Base-by-base conservation (phyloP, 495 filamentous ascomycete species). In the Annulohypoxylon bovei region DNA sequence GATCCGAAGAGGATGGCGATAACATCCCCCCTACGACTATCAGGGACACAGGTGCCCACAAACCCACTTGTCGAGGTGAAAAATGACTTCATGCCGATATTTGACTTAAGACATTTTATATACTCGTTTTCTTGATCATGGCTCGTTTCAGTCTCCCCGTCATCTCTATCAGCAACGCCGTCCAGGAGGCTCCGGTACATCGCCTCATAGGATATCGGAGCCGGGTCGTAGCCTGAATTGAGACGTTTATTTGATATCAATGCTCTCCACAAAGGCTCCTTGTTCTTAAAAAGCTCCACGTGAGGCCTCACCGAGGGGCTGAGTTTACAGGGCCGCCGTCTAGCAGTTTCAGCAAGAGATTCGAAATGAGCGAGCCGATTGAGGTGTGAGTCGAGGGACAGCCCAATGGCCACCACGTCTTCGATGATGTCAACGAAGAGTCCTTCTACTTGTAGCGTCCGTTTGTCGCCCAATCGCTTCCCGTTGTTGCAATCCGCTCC, bases 51-150 rank as follows among this genome's bases (percentile, higher is more conserved):
- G n/a, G 39, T 65, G 27, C 62, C 62, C 1, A 57, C 23, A 49
- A 65, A 65, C n/a, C 62, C 62, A 18, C 40, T 57, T 57, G 20
- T 56, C 39, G 62, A 50, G n/a, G 52, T 65, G 39, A 65, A 65
- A 20, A 65, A 65, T 6, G 62, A 57, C 25, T n/a, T 7, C 4
- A 39, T 44, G 11, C 39, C 62, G 4, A 42, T 37, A 30, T 50
- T 37, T n/a, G 28, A 27, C 27, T 46, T 6, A 4, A 65, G 52
- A 12, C 53, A 16, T 14, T 46, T 5, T 11, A 37, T 39, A n/a
- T 58, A 65, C 14, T 58, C 62, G 28, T 37, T 27, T 50, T 49
- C 20, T 40, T 49, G 27, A 2, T 32, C 33, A 28, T 30, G 4
- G 20, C 6, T 46, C 12, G 11, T 12, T 59, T 33, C 12, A 6